These are phyloP conservation scores for Vitis rotundifolia DNA, from an alignment of 164 flowering plant species.

Conservation along the genomic window DNA sequence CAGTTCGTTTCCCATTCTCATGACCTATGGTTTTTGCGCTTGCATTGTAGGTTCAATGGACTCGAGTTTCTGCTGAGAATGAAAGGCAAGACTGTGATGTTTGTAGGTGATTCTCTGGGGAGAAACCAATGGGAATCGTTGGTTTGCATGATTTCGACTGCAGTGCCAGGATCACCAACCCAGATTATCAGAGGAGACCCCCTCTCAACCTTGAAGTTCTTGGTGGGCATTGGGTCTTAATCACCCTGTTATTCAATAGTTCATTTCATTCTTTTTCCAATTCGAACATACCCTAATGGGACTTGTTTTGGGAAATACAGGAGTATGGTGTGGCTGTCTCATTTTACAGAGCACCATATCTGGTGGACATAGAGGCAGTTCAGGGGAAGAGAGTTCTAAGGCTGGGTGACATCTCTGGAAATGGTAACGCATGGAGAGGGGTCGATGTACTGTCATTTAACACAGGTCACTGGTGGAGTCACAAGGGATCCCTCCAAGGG, in stretches of 20 bases:
- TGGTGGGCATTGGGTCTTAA: constrained; percentile 38
- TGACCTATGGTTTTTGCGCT: constrained; percentile 6
- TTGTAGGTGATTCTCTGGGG: constrained; percentile 91
- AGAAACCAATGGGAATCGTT: constrained; percentile 94
- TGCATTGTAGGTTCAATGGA: constrained; percentile 65
- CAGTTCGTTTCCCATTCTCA: neutral
- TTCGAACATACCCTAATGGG: neutral
- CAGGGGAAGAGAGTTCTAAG: constrained; percentile 57
- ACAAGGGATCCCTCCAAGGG: constrained; percentile 66
- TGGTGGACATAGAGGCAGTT: constrained; percentile 61
- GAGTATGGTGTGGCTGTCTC: constrained; percentile 57
- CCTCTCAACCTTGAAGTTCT: constrained; percentile 71
- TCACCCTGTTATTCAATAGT: neutral
- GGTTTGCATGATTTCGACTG: constrained; percentile 68
- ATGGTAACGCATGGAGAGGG: constrained; percentile 48
- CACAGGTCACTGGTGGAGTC: constrained; percentile 86
- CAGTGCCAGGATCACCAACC: constrained; percentile 48
- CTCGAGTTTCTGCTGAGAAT: constrained; percentile 58
- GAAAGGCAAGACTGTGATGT: constrained; percentile 81
- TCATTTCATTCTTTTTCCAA: neutral
- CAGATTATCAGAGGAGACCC: constrained; percentile 71
- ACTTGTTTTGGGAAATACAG: constrained; percentile 28
- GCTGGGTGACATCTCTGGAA: constrained; percentile 52
- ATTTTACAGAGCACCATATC: constrained; percentile 57
- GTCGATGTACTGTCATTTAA: constrained; percentile 64